A percentile compares a stretch with the other conserved stretches of the same genome.
Evolutionary conservation across 768 basidiomycete species (phyloP).

Genomic region (Pleurotus platypus): DNA sequence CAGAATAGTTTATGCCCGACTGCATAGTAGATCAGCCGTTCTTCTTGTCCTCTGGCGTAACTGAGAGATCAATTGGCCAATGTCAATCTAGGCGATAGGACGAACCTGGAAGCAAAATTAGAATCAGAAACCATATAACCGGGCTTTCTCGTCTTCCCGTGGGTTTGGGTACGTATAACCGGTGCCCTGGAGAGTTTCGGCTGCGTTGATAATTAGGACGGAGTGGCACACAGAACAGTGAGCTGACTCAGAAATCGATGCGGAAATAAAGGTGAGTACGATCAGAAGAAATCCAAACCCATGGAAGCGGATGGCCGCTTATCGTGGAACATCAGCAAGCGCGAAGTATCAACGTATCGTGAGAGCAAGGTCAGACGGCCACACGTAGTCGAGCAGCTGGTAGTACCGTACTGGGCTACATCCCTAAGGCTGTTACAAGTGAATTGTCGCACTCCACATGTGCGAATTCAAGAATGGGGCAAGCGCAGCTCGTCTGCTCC

Average conservation of each 20-base stretch:
- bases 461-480: too few relatives aligned
- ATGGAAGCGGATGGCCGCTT: neutral
- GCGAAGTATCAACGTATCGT: too few relatives aligned
- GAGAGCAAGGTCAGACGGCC: too few relatives aligned
- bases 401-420: too few relatives aligned
- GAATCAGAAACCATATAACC: conserved; percentile 1
- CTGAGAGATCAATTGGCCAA: neutral
- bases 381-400: too few relatives aligned
- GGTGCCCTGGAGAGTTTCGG: neutral
- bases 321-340: too few relatives aligned
- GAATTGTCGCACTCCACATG: too few relatives aligned
- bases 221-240: neutral
- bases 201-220: neutral
- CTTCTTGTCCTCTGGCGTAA: neutral
- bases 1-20: neutral
- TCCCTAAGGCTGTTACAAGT: too few relatives aligned
- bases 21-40: neutral
- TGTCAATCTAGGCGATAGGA: neutral
- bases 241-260: neutral
- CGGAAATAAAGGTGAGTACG: neutral
- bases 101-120: conserved; percentile 2
- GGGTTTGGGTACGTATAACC: neutral
- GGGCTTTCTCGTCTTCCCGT: conserved; percentile 3
- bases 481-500: too few relatives aligned
- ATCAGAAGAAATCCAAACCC: neutral